Evolutionary conservation across 2,329 filamentous ascomycete genomes (phyloP).

Genomic region (Verticillium tricorpus): DNA sequence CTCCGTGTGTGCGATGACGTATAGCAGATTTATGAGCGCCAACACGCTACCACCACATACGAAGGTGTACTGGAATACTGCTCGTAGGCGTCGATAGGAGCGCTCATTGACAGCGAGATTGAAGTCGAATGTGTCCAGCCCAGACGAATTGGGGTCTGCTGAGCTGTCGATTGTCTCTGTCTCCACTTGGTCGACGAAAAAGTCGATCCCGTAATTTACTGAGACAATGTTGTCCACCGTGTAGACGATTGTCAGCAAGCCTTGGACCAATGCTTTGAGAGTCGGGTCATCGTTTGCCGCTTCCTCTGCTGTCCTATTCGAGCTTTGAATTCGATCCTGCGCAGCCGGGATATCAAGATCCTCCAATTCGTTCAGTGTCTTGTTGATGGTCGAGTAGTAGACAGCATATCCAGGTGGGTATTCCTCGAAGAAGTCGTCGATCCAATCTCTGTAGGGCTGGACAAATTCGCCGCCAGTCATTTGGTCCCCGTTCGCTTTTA

Average conservation of each 20-base stretch:
- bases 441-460: not conserved
- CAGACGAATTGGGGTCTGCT: constrained; percentile 7
- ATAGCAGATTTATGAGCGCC: constrained; percentile 24
- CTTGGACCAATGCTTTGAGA: not conserved
- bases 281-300: not conserved
- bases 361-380: constrained; percentile 22
- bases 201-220: constrained; percentile 19
- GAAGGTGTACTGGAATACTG: constrained; percentile 29
- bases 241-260: not conserved
- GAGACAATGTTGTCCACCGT: constrained; percentile 4
- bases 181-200: constrained; percentile 11
- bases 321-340: constrained; percentile 1
- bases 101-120: constrained; percentile 9
- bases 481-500: constrained; percentile 9
- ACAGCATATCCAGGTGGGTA: constrained; percentile 21
- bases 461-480: constrained; percentile 7
- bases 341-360: constrained; percentile 22
- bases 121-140: constrained; percentile 14
- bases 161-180: constrained; percentile 12
- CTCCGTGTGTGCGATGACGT: constrained; percentile 22
- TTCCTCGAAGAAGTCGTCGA: constrained; percentile 10
- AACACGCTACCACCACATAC: constrained; percentile 25
- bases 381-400: constrained; percentile 14
- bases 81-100: not conserved
- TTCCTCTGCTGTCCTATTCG: not conserved